Base-by-base conservation (phyloP, 768 basidiomycete genomes). In the Pholiota conissans region DNA sequence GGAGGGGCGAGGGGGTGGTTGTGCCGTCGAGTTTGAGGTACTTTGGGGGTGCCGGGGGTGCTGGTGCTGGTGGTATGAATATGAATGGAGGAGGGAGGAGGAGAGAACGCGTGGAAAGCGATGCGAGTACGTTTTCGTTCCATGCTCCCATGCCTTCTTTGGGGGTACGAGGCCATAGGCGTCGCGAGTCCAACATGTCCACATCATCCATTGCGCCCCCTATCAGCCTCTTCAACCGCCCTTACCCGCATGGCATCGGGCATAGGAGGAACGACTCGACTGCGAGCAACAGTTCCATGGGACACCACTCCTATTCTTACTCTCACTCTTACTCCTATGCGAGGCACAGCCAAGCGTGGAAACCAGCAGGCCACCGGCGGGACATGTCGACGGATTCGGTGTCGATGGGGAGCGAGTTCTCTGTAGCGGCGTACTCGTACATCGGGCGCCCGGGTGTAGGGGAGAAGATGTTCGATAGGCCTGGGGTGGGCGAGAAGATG, bases 111-210 rank as follows among this genome's bases (percentile, higher is more conserved):
- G 83, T 89, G 11, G 90, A 88, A 27, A 91, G 88, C 54, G 89
- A 92, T 63, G 81, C 85, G 0, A 90, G 89, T 0, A 90, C 86
- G 67, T 91, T 90, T 73, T 91, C 89, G 63, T 89, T 88, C 81
- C 78, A 74, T 28, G 73, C 82, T 0, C 74, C 1, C 63, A 72
- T 26, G 34, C 49, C 20, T 35, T 51, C 24, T 58, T 74, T 42
- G 54, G n/a, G n/a, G n/a, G 72, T 66, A 37, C 80, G 81, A 39
- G 56, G 49, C 5, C 79, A 88, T 61, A 78, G 81, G 28, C 81
- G 81, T 18, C 81, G 82, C n/a, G 86, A 87, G 26, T 90, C 89
- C 0, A 80, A 79, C 51, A 71, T 81, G 62, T 87, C 85, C 2
- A 69, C 78, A 9, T 65, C 76, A 0, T 84, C 84, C 0, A 67